Evolutionary conservation across 2,329 filamentous ascomycete species (phyloP), one percentile per base, ranked within the genome.

Genomic region (Verticillium tricorpus): DNA sequence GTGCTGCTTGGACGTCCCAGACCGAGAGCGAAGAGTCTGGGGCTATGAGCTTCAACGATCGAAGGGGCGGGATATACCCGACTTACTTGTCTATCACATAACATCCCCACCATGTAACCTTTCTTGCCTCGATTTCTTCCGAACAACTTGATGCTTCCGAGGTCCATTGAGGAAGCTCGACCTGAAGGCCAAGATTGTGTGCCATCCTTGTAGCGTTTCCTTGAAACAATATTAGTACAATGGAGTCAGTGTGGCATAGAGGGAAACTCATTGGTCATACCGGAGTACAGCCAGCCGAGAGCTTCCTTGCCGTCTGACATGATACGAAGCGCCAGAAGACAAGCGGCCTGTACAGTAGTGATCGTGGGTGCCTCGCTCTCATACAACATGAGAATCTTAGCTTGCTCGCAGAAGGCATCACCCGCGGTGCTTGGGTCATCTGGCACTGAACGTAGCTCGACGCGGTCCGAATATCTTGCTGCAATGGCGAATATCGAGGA

Each of bases 401-500:
- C 73, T 28, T 67, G 67, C 9, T 73, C 68, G 2, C 74, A 62
- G 32, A 75, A 76, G 0, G 61, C 34, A 5, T 67, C 69, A 0
- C 74, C 75, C 0, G 74, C 74, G 3, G 73, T 72, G 25, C 74
- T 75, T 3, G 71, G 60, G 58, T 76, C 70, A 22, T 70, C 62
- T 0, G 69, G 68, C 28, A 72, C 66, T 1, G 69, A 63, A 11
- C 73, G 67, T 0, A 74, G 66, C 25, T 76, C 74, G 0, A 66
- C 17, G 1, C 69, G 65, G 25, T 76, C 74, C 0, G 69, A 73
- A 45, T 71, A 76, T 2, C 73, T 67, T 2, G 74, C 74, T 0
- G 68, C 74, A 4, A 72, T n/a, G 7, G 74, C 73, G 11, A 76
- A 67, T 2, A 77, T 73, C 37, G 72, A 74, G 58, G 72, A 72